phyloP scores from a whole-genome alignment of 148 eudicot species.

The Rhododendron ovatum region DNA sequence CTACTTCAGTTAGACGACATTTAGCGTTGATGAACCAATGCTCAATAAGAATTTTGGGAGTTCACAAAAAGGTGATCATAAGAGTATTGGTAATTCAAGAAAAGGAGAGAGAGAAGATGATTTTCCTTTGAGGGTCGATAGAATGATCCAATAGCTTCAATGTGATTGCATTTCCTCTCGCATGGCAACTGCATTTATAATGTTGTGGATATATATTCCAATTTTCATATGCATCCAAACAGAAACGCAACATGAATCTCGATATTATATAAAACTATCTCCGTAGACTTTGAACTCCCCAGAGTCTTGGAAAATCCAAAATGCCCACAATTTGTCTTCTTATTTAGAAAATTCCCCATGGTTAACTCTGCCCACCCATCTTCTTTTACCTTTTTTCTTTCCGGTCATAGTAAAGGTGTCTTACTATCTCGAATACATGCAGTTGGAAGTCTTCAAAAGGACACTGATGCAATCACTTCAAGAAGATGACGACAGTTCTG shows the following conservation, averaged over 20 bases:
- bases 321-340: neutral
- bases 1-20: neutral
- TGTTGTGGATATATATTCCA: neutral
- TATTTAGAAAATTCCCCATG: neutral
- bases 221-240: neutral
- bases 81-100: neutral
- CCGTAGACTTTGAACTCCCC: neutral
- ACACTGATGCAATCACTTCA: constrained; percentile 90
- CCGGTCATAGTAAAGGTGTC: neutral
- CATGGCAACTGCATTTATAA: neutral
- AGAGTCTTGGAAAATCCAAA: neutral
- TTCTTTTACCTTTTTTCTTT: neutral
- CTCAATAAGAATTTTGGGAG: neutral
- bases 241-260: neutral
- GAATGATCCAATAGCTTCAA: neutral
- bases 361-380: neutral
- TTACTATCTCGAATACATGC: constrained; percentile 19
- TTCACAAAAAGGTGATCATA: neutral
- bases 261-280: neutral
- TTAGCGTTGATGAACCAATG: neutral
- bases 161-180: neutral
- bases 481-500: constrained; percentile 76
- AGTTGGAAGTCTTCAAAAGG: constrained; percentile 87
- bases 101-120: neutral
- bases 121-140: neutral